phyloP scores from a whole-genome alignment of 2,329 filamentous ascomycete species.

The Rasamsonia emersonii region DNA sequence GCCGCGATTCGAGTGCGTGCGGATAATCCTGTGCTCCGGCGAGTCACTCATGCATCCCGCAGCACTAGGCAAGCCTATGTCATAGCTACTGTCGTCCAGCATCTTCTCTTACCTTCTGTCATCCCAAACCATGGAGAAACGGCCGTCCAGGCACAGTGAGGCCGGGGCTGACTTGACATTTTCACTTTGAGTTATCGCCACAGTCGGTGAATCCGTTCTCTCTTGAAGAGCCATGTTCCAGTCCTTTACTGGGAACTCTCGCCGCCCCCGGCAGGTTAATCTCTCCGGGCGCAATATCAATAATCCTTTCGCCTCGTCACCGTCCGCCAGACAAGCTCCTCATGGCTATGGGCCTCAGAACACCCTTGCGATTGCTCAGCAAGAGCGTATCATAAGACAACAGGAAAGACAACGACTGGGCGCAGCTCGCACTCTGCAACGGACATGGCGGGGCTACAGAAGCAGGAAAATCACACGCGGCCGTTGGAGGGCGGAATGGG shows the following conservation, averaged over 20 bases:
- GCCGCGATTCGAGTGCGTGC: too few species aligned
- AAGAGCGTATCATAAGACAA: slow-evolving; percentile 72
- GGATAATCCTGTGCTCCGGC: too few species aligned
- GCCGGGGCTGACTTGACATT: slow-evolving; percentile 3
- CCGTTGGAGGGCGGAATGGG: slow-evolving; percentile 53
- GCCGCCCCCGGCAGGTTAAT: slow-evolving; percentile 84
- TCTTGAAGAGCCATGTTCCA: slow-evolving; percentile 60
- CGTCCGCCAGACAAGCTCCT: slow-evolving; percentile 49
- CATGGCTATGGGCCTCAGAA: slow-evolving; percentile 58
- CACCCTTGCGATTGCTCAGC: slow-evolving; percentile 76
- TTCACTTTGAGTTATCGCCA: slow-evolving; percentile 1
- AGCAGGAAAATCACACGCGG: slow-evolving; percentile 52
- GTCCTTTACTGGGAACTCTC: slow-evolving; percentile 80
- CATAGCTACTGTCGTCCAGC: too few species aligned
- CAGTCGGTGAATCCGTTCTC: slow-evolving; percentile 2
- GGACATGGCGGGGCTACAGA: slow-evolving; percentile 70
- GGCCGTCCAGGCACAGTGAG: too few species aligned
- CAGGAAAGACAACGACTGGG: slow-evolving; percentile 69
- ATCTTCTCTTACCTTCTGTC: too few species aligned
- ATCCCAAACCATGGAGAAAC: too few species aligned
- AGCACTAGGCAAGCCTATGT: too few species aligned
- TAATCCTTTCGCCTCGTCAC: slow-evolving; percentile 65
- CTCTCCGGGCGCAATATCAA: slow-evolving; percentile 77
- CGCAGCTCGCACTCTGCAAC: slow-evolving; percentile 67
- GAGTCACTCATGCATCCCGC: too few species aligned